Evolutionary conservation across 2,329 filamentous ascomycete genomes (phyloP).

Genomic region (Aureobasidium sp.): DNA sequence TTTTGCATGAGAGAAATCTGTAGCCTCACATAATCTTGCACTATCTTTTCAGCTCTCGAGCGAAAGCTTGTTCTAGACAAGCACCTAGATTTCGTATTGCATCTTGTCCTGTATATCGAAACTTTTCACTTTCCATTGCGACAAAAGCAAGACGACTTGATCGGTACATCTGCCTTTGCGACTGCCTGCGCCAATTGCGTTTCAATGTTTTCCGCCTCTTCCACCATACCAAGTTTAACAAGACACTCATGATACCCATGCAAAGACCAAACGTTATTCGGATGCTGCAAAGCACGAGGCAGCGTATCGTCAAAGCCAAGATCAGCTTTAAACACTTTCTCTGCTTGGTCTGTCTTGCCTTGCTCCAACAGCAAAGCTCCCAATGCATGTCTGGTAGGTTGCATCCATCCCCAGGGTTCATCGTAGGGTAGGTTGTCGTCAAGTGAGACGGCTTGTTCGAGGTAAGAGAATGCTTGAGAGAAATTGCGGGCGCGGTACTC

Average conservation of each 20-base stretch:
- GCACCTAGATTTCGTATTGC: no score
- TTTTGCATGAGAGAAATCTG: no score
- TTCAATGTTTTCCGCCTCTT: constrained; percentile 40
- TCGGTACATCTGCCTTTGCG: constrained; percentile 50
- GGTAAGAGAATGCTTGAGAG: constrained; percentile 47
- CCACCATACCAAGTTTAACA: constrained; percentile 39
- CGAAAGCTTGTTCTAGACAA: no score
- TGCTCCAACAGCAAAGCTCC: constrained; percentile 61
- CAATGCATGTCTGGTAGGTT: constrained; percentile 60
- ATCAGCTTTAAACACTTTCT: constrained; percentile 30
- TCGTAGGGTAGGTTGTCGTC: constrained; percentile 58
- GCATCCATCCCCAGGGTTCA: constrained; percentile 74
- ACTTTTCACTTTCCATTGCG: no score
- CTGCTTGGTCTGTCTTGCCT: constrained; percentile 33
- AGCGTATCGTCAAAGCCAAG: constrained; percentile 41
- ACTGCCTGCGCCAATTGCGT: constrained; percentile 44
- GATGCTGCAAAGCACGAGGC: constrained; percentile 57
- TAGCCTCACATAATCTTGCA: no score
- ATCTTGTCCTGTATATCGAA: no score
- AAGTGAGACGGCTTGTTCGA: constrained; percentile 47
- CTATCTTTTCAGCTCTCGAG: no score
- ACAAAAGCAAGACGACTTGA: constrained; percentile 53
- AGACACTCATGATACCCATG: constrained; percentile 67
- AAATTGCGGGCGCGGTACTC: constrained; percentile 57
- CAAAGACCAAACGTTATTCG: constrained; percentile 66